These are phyloP conservation scores for Hypoxylon trugodes DNA, from an alignment of 495 filamentous ascomycete genomes.

Conservation along the genomic window DNA sequence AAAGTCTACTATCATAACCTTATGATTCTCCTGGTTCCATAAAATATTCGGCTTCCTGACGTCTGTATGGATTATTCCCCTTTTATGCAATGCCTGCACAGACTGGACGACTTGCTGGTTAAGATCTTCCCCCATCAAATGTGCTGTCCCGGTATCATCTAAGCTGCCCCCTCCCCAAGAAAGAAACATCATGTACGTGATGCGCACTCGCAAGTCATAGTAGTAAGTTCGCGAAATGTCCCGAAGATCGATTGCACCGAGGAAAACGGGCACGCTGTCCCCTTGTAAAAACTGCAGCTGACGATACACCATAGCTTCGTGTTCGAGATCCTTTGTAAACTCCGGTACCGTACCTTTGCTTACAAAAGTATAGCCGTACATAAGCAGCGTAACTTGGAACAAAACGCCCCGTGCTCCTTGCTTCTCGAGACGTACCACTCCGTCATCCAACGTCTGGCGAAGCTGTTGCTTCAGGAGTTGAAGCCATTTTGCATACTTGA, in stretches of 20 bases:
- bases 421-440: conserved; percentile 21
- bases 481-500: conserved; percentile 19
- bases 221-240: conserved; percentile 39
- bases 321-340: conserved; percentile 48
- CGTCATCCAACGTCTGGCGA: conserved; percentile 26
- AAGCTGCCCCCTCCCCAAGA: conserved; percentile 52
- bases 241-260: conserved; percentile 53
- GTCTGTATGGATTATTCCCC: conserved; percentile 34
- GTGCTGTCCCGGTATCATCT: no score
- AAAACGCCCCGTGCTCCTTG: conserved; percentile 43
- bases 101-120: not conserved
- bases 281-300: conserved; percentile 50
- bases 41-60: conserved; percentile 31
- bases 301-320: conserved; percentile 53
- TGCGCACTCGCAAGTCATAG: conserved; percentile 49
- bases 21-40: not conserved
- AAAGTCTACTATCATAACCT: not conserved
- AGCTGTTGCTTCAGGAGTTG: conserved; percentile 38
- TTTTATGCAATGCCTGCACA: conserved; percentile 34
- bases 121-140: no score
- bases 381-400: conserved; percentile 52
- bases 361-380: conserved; percentile 58
- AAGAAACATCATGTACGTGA: conserved; percentile 58
- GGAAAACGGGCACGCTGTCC: conserved; percentile 50
- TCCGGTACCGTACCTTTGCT: conserved; percentile 53